A percentile compares a stretch with the other conserved stretches of the same genome.
Evolutionary conservation across 768 basidiomycete species (phyloP).

Genomic region (Suillus subaureus): DNA sequence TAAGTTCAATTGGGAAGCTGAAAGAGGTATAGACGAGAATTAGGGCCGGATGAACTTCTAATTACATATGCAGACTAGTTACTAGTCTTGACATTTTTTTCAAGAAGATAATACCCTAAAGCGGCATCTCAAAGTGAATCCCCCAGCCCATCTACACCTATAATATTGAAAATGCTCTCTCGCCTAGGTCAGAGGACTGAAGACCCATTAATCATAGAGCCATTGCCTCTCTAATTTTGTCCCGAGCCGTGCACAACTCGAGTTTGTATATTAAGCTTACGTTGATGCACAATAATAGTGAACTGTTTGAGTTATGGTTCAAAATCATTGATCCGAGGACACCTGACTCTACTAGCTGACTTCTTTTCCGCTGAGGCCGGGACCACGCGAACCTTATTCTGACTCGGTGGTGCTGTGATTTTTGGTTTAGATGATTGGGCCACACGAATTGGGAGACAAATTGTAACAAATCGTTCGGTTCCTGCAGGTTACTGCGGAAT

Average conservation of each 20-base stretch:
- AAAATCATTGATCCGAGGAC: slow-evolving; percentile 33
- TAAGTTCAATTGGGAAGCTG: slow-evolving; percentile 29
- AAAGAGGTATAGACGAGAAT: slow-evolving; percentile 10
- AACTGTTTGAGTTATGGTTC: slow-evolving; percentile 7
- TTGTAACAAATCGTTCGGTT: slow-evolving; percentile 14
- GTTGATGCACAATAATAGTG: neutral
- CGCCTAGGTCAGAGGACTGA: neutral
- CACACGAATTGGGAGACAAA: slow-evolving; percentile 22
- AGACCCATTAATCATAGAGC: neutral
- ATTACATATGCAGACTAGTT: slow-evolving; percentile 8
- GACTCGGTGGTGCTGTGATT: neutral
- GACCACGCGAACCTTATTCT: slow-evolving; percentile 8
- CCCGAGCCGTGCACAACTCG: neutral
- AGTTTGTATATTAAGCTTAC: slow-evolving; percentile 1
- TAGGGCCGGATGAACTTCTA: slow-evolving; percentile 1
- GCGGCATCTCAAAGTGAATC: neutral
- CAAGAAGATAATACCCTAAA: neutral
- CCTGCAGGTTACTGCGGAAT: slow-evolving; percentile 23
- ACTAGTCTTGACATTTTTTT: neutral
- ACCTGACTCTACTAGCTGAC: slow-evolving; percentile 11
- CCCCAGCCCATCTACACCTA: neutral
- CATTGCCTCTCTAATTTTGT: neutral
- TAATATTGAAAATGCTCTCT: neutral
- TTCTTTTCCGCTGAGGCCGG: slow-evolving; percentile 31
- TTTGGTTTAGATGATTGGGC: slow-evolving; percentile 7